These are phyloP conservation scores for Amanita polypyramis DNA, from an alignment of 768 basidiomycete species.

Conservation along the genomic window DNA sequence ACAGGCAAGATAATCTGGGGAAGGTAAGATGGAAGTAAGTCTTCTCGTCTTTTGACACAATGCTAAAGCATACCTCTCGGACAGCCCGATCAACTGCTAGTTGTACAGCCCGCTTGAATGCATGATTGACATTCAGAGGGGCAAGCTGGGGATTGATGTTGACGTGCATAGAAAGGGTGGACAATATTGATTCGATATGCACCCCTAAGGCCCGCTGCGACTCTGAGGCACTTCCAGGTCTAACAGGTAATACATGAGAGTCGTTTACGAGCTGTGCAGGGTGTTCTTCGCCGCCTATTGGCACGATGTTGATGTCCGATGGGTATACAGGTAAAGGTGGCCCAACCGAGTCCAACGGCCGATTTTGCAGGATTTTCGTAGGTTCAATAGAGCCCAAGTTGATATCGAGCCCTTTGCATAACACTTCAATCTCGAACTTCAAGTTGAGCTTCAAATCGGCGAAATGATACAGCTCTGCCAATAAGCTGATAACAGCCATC, in stretches of 20 bases:
- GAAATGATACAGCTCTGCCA: constrained; percentile 94
- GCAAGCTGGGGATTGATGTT: constrained; percentile 70
- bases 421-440: constrained; percentile 97
- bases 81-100: constrained; percentile 90
- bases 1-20: constrained; percentile 88
- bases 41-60: constrained; percentile 11
- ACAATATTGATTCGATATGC: constrained; percentile 76
- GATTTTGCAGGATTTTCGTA: constrained; percentile 69
- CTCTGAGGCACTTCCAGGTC: constrained; percentile 50
- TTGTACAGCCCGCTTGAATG: constrained; percentile 85
- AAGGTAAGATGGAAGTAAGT: constrained; percentile 6
- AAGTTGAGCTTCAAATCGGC: constrained; percentile 93
- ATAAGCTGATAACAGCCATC: constrained; percentile 86
- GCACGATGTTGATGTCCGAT: constrained; percentile 67
- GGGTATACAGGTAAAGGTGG: constrained; percentile 72
- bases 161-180: constrained; percentile 58
- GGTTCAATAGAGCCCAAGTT: constrained; percentile 80
- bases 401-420: constrained; percentile 87
- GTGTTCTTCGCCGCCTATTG: constrained; percentile 59
- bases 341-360: constrained; percentile 49
- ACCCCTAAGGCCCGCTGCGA: constrained; percentile 57
- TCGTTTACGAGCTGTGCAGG: constrained; percentile 33
- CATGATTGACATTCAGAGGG: constrained; percentile 64
- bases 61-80: constrained; percentile 53
- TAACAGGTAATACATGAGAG: constrained; percentile 52